These are phyloP conservation scores for Globisporangium nagaii DNA, from an alignment of 352 stramenopile genomes.

Conservation along the genomic window DNA sequence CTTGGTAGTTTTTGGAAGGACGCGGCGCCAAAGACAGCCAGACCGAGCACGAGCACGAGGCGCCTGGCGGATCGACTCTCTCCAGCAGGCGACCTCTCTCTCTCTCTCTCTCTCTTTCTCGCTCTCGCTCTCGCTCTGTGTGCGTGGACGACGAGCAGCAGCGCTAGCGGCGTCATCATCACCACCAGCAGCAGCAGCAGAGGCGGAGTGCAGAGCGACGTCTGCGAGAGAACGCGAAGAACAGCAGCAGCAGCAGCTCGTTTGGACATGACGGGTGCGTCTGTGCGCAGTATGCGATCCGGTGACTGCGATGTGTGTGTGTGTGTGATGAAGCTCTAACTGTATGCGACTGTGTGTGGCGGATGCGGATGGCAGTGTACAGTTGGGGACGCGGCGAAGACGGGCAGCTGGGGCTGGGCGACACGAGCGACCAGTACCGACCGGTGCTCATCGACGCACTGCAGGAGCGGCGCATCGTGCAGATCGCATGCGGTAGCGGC, in stretches of 20 bases:
- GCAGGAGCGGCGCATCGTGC: slow-evolving; percentile 74
- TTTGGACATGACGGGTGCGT: slow-evolving; percentile 1
- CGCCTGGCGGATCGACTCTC: not conserved
- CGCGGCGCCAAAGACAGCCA: not conserved
- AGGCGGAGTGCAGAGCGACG: not conserved
- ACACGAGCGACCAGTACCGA: slow-evolving; percentile 85
- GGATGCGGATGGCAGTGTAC: slow-evolving; percentile 39
- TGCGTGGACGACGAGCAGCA: not conserved
- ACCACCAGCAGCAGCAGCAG: not conserved
- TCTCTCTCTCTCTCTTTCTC: not conserved
- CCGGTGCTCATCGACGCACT: slow-evolving; percentile 81
- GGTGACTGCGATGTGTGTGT: not conserved
- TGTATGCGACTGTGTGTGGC: not conserved
- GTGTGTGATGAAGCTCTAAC: not conserved
- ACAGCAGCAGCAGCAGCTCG: not conserved
- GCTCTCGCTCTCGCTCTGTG: not conserved
- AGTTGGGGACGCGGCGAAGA: slow-evolving; percentile 87
- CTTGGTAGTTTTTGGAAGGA: not conserved
- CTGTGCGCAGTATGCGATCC: not conserved
- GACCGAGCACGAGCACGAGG: too few species aligned
- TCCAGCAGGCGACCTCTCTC: not conserved
- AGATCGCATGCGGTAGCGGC: slow-evolving; percentile 86
- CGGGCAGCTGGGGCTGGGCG: slow-evolving; percentile 77
- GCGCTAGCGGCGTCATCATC: not conserved
- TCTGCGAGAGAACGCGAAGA: not conserved